These are phyloP conservation scores for Coniferiporia weirii DNA, from an alignment of 1,284 basidiomycete genomes.

Conservation along the genomic window DNA sequence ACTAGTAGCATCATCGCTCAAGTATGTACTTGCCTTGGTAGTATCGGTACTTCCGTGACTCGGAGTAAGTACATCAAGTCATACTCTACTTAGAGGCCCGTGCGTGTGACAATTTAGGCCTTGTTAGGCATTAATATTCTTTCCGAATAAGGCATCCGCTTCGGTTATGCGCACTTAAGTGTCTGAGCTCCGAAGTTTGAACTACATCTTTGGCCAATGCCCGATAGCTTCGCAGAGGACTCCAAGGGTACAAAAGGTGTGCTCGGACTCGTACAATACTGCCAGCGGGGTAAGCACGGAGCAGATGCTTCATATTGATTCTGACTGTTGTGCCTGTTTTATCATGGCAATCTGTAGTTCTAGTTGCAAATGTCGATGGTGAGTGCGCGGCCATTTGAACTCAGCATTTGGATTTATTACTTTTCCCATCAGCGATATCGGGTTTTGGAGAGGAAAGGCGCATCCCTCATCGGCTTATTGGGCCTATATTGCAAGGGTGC, in stretches of 20 bases:
- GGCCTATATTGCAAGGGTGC: constrained; percentile 68
- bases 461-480: constrained; percentile 55
- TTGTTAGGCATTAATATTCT: too few relatives aligned
- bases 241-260: constrained; percentile 24
- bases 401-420: background rate
- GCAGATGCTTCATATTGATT: background rate
- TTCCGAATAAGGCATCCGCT: background rate
- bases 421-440: constrained; percentile 36
- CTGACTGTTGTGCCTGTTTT: constrained; percentile 8
- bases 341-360: constrained; percentile 5
- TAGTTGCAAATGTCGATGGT: constrained; percentile 18
- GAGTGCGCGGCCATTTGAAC: background rate
- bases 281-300: constrained; percentile 36
- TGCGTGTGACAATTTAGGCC: too few relatives aligned
- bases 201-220: background rate
- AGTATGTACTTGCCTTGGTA: too few relatives aligned
- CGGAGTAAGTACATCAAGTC: too few relatives aligned
- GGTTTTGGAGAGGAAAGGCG: constrained; percentile 46
- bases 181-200: too few relatives aligned
- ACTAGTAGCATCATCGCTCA: too few relatives aligned
- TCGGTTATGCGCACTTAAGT: background rate
- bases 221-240: background rate
- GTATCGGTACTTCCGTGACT: too few relatives aligned
- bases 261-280: constrained; percentile 36
- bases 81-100: too few relatives aligned